phyloP scores from a whole-genome alignment of 2,329 filamentous ascomycete genomes.

The Aspergillus sp. region DNA sequence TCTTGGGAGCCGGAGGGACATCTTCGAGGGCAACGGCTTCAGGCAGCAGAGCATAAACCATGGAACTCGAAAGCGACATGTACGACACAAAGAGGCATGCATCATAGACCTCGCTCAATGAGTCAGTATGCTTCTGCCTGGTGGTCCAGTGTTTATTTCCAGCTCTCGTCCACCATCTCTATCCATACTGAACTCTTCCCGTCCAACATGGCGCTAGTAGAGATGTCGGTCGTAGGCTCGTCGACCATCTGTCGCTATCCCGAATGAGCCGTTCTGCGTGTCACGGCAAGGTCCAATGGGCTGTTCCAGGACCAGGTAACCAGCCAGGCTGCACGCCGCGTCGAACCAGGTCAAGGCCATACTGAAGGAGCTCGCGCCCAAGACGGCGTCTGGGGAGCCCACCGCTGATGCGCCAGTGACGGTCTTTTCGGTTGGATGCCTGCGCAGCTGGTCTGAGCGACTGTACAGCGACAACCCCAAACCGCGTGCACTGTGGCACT shows the following conservation, averaged over 20 bases:
- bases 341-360: slow-evolving; percentile 3
- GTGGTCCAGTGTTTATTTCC: too few relatives aligned
- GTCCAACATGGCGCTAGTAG: slow-evolving; percentile 10
- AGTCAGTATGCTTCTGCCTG: too few relatives aligned
- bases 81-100: too few relatives aligned
- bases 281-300: slow-evolving; percentile 6
- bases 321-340: too few relatives aligned
- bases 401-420: slow-evolving; percentile 12
- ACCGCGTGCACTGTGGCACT: slow-evolving; percentile 7
- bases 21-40: slow-evolving; percentile 46
- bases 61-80: too few relatives aligned
- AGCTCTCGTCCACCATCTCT: too few relatives aligned
- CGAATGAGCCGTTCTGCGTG: slow-evolving; percentile 7
- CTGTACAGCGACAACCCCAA: slow-evolving; percentile 3
- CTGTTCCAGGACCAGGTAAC: too few relatives aligned
- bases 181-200: too few relatives aligned
- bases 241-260: slow-evolving; percentile 9
- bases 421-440: slow-evolving; percentile 5
- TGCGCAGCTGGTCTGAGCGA: slow-evolving; percentile 5
- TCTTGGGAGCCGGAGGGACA: slow-evolving; percentile 56
- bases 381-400: slow-evolving; percentile 3
- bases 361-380: slow-evolving; percentile 7
- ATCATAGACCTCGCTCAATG: too few relatives aligned
- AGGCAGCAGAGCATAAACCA: too few relatives aligned
- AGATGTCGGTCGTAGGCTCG: slow-evolving; percentile 6